Percentiles rank a stretch among this genome's conserved stretches.
Conservation (phyloP, 768 basidiomycete species). For the Boletus rex-veris region DNA sequence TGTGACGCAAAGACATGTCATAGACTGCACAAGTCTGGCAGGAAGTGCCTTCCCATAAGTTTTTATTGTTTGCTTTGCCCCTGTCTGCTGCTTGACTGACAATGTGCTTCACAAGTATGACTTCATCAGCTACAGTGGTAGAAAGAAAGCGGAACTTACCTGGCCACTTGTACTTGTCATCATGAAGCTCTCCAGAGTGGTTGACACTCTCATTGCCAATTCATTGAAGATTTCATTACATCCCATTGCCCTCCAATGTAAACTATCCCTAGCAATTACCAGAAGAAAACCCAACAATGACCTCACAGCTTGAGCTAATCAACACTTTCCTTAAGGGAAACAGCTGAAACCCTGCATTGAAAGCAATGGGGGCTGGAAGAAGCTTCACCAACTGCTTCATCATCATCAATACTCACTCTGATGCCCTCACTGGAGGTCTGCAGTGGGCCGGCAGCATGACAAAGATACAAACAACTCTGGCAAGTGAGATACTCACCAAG, state of each 20-base stretch:
- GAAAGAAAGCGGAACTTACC: background rate
- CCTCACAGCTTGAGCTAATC: background rate
- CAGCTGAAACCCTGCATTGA: background rate
- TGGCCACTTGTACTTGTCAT: background rate
- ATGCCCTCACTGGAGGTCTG: background rate
- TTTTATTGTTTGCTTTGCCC: background rate
- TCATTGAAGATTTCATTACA: background rate
- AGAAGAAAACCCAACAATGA: too few relatives aligned
- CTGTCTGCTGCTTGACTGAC: background rate
- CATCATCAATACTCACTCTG: background rate
- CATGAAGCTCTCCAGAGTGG: background rate
- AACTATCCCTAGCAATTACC: background rate
- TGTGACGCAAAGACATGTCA: background rate
- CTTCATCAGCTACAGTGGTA: background rate
- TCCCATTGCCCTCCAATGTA: background rate
- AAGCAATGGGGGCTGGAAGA: rapidly evolving
- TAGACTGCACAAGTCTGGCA: too few relatives aligned
- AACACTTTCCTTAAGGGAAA: background rate
- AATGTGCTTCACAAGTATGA: background rate
- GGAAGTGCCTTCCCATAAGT: background rate
- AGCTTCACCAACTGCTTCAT: background rate
- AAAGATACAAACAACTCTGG: rapidly evolving
- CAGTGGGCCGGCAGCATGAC: background rate
- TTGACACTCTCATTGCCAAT: background rate
- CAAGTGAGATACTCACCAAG: background rate